Base-by-base conservation (phyloP, 257 asterid genomes). In the Solanum gracilifrons region DNA sequence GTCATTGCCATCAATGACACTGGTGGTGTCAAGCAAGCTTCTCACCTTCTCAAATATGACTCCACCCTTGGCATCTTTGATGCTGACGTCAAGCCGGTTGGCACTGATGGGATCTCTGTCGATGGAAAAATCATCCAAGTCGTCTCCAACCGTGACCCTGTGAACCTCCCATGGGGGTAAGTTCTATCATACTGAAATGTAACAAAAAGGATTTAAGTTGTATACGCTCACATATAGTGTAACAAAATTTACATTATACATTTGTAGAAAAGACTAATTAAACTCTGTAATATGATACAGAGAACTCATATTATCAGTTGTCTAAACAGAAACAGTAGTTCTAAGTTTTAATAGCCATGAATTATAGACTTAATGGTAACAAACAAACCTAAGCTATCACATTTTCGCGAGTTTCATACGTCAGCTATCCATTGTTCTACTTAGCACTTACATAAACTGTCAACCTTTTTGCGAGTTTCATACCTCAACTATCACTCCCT, bases 1-100 rank as follows among this genome's bases (percentile, higher is more conserved):
- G 92, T 95, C 43, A 91, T 97, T 27, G 98, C 93, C 91, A 90
- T 97, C 71, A 97, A 97, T 88, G 99, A 97, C 95, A 93, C 97
- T 16, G 98, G 99, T 0, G 99, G 99, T 58, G 97, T 95, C n/a
- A 97, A 95, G 88, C 99, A 97, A 88, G 99, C 99, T 46, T 93
- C 98, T 80, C 98, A 97, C 94, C 98, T 97, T 87, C 97, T 97
- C 91, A 97, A 96, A 69, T 97, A 97, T 87, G 99, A 97, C 92
- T 97, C 99, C 84, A 97, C 92, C n/a, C 99, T 95, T 55, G 98
- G 99, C 41, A 97, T 92, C 91, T 97, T 97, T 48, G 95, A 94
- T 5, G 98, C 99, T 21, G 95, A 93, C 10, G 99, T 97, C 86
- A 92, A 97, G 89, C 98, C 98, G 0, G 94, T 87, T 2, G 98